Evolutionary conservation across 495 filamentous ascomycete species (phyloP).

Genomic region (Cercophora scortea): DNA sequence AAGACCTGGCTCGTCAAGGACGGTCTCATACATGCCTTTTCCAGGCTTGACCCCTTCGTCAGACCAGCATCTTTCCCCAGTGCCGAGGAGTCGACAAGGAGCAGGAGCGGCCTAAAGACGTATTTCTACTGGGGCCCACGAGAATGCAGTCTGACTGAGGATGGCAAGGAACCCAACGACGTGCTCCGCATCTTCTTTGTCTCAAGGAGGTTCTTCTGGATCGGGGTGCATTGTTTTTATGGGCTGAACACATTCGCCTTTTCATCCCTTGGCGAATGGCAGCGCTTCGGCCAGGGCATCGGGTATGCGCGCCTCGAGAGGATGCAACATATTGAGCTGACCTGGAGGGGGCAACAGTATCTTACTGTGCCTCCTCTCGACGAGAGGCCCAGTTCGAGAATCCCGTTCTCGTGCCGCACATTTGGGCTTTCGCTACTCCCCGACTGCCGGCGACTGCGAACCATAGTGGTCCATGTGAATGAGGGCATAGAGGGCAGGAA

Average conservation of each 20-base stretch:
- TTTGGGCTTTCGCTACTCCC: conserved; percentile 17
- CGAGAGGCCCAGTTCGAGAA: not conserved
- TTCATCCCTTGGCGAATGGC: conserved; percentile 34
- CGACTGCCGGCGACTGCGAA: conserved; percentile 23
- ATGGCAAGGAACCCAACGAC: conserved; percentile 13
- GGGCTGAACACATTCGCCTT: conserved; percentile 38
- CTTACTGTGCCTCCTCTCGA: not conserved
- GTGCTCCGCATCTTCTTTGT: conserved; percentile 21
- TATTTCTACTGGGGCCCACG: conserved; percentile 25
- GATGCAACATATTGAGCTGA: conserved; percentile 29
- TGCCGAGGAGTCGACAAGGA: not conserved
- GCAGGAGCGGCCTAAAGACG: conserved; percentile 14
- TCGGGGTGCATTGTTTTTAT: conserved; percentile 31
- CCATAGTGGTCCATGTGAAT: conserved; percentile 26
- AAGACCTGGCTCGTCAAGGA: conserved; percentile 16
- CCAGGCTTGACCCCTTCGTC: conserved; percentile 25
- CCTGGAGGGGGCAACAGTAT: conserved; percentile 20
- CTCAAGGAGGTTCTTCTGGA: conserved; percentile 23
- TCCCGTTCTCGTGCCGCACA: conserved; percentile 18
- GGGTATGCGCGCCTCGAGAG: conserved; percentile 22
- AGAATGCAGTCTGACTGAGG: conserved; percentile 16
- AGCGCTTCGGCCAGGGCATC: conserved; percentile 29
- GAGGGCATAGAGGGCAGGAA: conserved; percentile 8
- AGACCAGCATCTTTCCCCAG: conserved; percentile 12
- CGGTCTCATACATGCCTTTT: conserved; percentile 29